Evolutionary conservation across 371 early-diverging fungal genomes (phyloP).

Genomic region (Blyttiomyces sp.): DNA sequence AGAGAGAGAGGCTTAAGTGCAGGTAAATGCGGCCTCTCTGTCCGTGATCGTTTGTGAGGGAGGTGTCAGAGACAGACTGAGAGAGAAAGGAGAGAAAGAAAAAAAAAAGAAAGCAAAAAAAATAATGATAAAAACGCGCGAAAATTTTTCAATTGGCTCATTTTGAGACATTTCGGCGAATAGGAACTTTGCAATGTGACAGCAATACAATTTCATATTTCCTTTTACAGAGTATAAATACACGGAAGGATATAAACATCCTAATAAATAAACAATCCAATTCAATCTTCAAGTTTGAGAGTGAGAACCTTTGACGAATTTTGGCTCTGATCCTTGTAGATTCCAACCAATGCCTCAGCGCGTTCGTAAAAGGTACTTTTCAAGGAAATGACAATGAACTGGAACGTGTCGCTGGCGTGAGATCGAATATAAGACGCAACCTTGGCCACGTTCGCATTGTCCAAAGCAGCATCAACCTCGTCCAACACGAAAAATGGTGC

Average conservation of each 20-base stretch:
- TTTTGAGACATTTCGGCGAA: no score
- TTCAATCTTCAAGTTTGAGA: slow-evolving; percentile 50
- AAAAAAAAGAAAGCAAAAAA: neutral
- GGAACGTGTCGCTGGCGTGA: slow-evolving; percentile 54
- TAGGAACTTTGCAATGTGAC: no score
- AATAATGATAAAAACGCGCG: neutral
- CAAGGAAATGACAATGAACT: slow-evolving; percentile 98
- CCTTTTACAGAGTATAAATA: neutral
- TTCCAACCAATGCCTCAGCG: slow-evolving; percentile 94
- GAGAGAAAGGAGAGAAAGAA: neutral
- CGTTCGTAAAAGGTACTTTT: slow-evolving; percentile 93
- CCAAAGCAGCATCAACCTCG: slow-evolving; percentile 99
- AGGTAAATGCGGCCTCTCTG: neutral
- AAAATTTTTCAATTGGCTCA: no score
- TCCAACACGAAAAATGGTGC: slow-evolving; percentile 99
- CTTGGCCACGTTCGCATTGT: slow-evolving; percentile 93
- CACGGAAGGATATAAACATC: no score
- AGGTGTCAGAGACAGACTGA: neutral
- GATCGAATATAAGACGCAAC: slow-evolving; percentile 85
- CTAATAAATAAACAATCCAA: neutral
- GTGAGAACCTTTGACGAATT: slow-evolving; percentile 85
- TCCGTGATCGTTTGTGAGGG: neutral
- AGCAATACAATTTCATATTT: no score
- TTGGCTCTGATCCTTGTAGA: slow-evolving; percentile 87
- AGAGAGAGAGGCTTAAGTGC: neutral